phyloP scores from a whole-genome alignment of 2,329 filamentous ascomycete genomes.

The Lachnellula occidentalis region DNA sequence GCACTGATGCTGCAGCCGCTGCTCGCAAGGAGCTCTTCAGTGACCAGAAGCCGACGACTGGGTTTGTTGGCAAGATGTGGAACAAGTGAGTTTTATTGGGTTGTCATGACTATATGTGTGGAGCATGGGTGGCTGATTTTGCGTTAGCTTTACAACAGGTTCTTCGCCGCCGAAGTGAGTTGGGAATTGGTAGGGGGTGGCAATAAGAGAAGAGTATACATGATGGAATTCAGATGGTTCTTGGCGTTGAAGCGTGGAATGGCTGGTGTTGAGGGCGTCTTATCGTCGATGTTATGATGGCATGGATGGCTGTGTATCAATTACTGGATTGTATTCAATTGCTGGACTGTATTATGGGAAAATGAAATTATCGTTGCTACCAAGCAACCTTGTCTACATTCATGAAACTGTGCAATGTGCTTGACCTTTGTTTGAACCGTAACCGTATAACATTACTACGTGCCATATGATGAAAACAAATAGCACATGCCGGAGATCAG shows the following conservation, averaged over 20 bases:
- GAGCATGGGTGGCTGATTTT: not conserved
- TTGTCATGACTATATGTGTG: not conserved
- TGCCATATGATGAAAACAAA: not conserved
- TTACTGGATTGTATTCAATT: too few species aligned
- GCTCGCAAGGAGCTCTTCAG: constrained; percentile 38
- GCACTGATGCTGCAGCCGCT: constrained; percentile 31
- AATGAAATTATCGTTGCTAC: too few species aligned
- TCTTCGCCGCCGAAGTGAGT: constrained; percentile 12
- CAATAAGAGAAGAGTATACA: not conserved
- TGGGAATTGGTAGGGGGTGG: not conserved
- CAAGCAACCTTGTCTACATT: too few species aligned
- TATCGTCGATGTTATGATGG: not conserved
- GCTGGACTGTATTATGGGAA: too few species aligned
- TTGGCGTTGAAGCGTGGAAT: not conserved
- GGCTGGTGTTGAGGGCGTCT: not conserved
- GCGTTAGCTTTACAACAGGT: constrained; percentile 14
- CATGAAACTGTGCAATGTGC: too few species aligned
- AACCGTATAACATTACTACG: too few species aligned
- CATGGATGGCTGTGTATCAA: not conserved
- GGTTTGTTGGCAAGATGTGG: constrained; percentile 33
- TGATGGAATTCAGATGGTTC: not conserved
- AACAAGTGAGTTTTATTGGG: constrained; percentile 24
- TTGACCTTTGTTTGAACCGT: too few species aligned
- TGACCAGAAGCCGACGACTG: constrained; percentile 36
- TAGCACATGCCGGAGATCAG: too few species aligned